A percentile compares a stretch with the other conserved stretches of the same genome.
Conservation (phyloP, 352 stramenopile species). For the Globisporangium nagaii region DNA sequence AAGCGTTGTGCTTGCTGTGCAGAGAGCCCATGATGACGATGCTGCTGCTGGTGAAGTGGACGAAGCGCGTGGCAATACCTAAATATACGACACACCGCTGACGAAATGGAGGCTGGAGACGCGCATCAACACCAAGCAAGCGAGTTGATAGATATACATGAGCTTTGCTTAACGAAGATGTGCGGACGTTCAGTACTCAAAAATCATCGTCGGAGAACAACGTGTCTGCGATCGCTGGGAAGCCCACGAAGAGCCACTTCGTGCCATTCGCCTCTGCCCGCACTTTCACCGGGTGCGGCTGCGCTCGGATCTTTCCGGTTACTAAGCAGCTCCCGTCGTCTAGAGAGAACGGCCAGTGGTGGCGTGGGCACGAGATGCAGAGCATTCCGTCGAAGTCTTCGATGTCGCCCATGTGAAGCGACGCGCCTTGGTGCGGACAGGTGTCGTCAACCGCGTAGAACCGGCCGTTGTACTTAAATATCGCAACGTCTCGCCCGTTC, state of each 20-base stretch:
- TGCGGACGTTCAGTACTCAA: constrained; percentile 21
- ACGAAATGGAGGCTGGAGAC: background rate
- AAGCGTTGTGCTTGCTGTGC: constrained; percentile 21
- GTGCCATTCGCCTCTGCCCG: constrained; percentile 32
- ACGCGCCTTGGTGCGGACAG: constrained; percentile 73
- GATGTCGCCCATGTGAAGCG: constrained; percentile 83
- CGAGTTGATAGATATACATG: constrained; percentile 4
- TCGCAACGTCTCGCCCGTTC: constrained; percentile 69
- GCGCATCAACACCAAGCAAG: background rate
- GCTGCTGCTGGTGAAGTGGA: background rate
- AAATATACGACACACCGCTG: constrained; percentile 8
- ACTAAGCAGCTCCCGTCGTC: constrained; percentile 69
- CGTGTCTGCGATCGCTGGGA: constrained; percentile 38
- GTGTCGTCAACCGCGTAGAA: constrained; percentile 76
- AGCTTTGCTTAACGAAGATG: background rate
- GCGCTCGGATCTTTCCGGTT: constrained; percentile 33
- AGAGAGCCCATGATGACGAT: constrained; percentile 24
- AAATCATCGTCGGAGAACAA: constrained; percentile 79
- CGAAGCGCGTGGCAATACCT: background rate
- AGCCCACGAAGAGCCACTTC: constrained; percentile 64
- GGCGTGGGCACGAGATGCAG: constrained; percentile 71
- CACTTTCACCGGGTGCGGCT: constrained; percentile 63
- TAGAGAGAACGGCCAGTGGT: constrained; percentile 81
- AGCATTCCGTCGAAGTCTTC: constrained; percentile 71
- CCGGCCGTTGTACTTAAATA: constrained; percentile 69